These are phyloP conservation scores for Calocybe gangraenosa DNA, from an alignment of 768 basidiomycete species.

Conservation along the genomic window DNA sequence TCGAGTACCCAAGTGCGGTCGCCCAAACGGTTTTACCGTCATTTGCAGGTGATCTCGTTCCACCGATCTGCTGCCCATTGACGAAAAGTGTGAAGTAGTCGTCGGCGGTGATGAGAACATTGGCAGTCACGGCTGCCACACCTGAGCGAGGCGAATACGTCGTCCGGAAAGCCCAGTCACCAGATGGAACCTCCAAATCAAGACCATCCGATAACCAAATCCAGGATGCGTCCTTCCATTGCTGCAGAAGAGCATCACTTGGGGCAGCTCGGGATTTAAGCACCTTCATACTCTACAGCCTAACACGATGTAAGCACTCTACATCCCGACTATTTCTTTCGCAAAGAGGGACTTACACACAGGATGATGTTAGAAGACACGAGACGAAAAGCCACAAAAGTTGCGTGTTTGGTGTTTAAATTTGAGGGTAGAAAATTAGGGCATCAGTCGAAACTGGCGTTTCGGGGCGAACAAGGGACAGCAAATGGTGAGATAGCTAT, in stretches of 20 bases:
- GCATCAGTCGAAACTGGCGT: too few species aligned
- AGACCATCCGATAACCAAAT: conserved; percentile 4
- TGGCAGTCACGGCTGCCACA: conserved; percentile 3
- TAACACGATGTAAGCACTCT: too few species aligned
- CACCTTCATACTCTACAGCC: too few species aligned
- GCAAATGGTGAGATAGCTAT: too few species aligned
- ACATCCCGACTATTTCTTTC: too few species aligned
- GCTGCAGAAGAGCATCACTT: not conserved
- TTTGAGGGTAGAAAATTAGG: too few species aligned
- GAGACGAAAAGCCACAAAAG: too few species aligned
- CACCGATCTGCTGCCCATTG: conserved; percentile 8
- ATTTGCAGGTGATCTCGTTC: conserved; percentile 1
- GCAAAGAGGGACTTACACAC: too few species aligned
- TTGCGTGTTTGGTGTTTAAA: too few species aligned
- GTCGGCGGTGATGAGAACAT: conserved; percentile 8
- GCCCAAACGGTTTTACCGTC: conserved; percentile 5
- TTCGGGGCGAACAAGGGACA: too few species aligned
- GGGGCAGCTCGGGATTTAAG: not conserved
- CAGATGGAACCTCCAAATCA: not conserved
- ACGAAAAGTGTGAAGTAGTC: conserved; percentile 9
- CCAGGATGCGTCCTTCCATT: conserved; percentile 7
- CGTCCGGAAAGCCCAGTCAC: conserved; percentile 5
- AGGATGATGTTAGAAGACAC: too few species aligned
- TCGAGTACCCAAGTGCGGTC: conserved; percentile 2
- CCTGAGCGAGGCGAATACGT: conserved; percentile 3